These are phyloP conservation scores for Strigomonas oncopelti DNA, from an alignment of 208 protist genomes.

Conservation along the genomic window DNA sequence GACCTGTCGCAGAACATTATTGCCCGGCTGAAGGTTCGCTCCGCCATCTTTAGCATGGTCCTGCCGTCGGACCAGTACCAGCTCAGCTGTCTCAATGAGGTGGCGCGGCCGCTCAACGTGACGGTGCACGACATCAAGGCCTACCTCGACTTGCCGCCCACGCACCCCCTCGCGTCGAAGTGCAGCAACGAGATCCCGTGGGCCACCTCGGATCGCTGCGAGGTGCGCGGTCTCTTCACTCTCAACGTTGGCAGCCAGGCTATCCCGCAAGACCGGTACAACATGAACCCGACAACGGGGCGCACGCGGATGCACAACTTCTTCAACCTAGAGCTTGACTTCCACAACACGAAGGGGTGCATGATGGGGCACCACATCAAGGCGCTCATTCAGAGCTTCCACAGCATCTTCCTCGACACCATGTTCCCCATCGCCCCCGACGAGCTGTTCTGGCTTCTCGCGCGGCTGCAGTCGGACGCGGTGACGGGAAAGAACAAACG, in stretches of 20 bases:
- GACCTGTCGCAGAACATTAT: constrained; percentile 66
- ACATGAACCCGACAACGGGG: constrained; percentile 38
- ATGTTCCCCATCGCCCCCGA: constrained; percentile 56
- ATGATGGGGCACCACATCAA: constrained; percentile 69
- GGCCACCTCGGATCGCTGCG: constrained; percentile 33
- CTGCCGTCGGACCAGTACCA: constrained; percentile 77
- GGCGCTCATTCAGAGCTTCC: constrained; percentile 46
- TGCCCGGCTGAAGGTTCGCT: constrained; percentile 46
- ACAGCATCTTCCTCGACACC: constrained; percentile 74
- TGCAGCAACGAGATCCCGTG: constrained; percentile 43
- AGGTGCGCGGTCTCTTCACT: constrained; percentile 57
- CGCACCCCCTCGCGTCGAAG: constrained; percentile 60
- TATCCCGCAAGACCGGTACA: constrained; percentile 43
- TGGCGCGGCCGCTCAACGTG: constrained; percentile 64
- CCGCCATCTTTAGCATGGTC: constrained; percentile 54
- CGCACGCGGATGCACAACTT: constrained; percentile 61
- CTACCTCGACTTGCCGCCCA: constrained; percentile 51
- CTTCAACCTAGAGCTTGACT: constrained; percentile 61
- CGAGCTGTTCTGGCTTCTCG: constrained; percentile 84
- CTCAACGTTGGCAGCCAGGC: constrained; percentile 68
- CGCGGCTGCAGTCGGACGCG: constrained; percentile 71
- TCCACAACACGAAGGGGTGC: constrained; percentile 51
- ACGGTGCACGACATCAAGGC: constrained; percentile 39
- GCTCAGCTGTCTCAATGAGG: constrained; percentile 75
- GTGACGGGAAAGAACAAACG: constrained; percentile 69